Base-by-base conservation (phyloP, 805 yeast species). In the Yamadazyma takamatsuzukensis region DNA sequence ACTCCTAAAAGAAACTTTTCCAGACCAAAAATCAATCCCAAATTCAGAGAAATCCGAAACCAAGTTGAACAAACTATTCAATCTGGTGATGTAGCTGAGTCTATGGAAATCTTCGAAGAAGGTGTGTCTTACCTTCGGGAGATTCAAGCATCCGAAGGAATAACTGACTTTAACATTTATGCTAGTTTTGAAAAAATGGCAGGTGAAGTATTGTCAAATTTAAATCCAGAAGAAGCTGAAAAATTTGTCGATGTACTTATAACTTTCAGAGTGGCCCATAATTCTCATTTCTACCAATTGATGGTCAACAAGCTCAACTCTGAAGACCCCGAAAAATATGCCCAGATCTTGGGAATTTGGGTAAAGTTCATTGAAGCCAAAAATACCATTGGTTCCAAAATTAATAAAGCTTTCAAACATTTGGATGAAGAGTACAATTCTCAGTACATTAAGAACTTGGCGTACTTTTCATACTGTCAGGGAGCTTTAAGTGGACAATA, bases 61-160 rank as follows among this genome's bases (percentile, higher is more conserved):
- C 70, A 64, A 40, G 51, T 66, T 27, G 33, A 39, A 7, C 36
- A 39, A 4, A 48, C 64, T 1, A 52, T 59, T 12, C 39, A 45
- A 12, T 6, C 34, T 11, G 24, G 28, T 8, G 53, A 50, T 22
- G 39, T 60, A 18, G 19, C 41, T 8, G 72, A 64, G 31, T 44
- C 59, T 12, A 36, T 54, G 16, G 65, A 58, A 19, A 64, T 66
- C 29, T 54, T 63, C 31, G 66, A 63, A 27, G 71, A 66, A 41
- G 71, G 70, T 2, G 43, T 64, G 18, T 38, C 56, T 17, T 66
- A 60, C 41, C 48, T 66, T 36, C 45, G 68, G 23, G 65, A 63
- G 29, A 49, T 64, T 33, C 68, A 64, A 41, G 45, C 26, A 5
- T 46, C 49, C 1, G 71, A 64, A 39, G n/a, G 26, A n/a, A 61